A percentile compares a stretch with the other conserved stretches of the same genome.
Conservation (phyloP, 2,329 filamentous ascomycete species). For the Claviceps quebecensis region DNA sequence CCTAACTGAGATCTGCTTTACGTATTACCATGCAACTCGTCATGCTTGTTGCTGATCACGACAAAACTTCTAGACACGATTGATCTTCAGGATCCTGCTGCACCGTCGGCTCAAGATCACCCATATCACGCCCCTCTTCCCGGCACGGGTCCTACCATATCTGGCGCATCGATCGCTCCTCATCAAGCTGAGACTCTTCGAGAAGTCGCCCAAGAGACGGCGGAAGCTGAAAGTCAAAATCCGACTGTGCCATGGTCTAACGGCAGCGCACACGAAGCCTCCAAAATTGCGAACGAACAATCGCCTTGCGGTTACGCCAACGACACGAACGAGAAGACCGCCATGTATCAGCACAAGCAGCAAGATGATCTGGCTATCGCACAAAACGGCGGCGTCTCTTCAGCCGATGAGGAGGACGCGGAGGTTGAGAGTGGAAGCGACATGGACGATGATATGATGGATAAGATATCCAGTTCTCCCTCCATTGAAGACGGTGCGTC, state of each 20-base stretch:
- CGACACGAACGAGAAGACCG: constrained; percentile 14
- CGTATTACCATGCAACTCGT: not conserved
- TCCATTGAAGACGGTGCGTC: constrained; percentile 98
- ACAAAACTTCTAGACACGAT: constrained; percentile 56
- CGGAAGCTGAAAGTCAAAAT: constrained; percentile 54
- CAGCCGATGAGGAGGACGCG: constrained; percentile 47
- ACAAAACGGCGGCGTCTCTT: constrained; percentile 43
- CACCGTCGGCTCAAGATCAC: constrained; percentile 78
- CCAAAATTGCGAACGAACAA: constrained; percentile 26
- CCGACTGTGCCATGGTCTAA: constrained; percentile 43
- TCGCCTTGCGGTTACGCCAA: constrained; percentile 28
- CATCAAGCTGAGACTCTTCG: constrained; percentile 79
- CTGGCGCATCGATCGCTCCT: constrained; percentile 44
- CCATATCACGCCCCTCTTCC: constrained; percentile 14
- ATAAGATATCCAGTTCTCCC: constrained; percentile 96
- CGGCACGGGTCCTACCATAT: constrained; percentile 26
- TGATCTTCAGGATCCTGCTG: constrained; percentile 75
- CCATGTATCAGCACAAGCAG: constrained; percentile 22
- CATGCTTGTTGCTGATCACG: constrained; percentile 4
- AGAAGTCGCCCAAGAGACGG: constrained; percentile 62
- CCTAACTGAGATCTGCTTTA: not conserved
- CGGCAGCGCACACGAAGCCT: constrained; percentile 25
- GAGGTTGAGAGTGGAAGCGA: constrained; percentile 51
- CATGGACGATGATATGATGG: constrained; percentile 87
- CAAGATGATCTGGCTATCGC: constrained; percentile 46